These are phyloP conservation scores for Hypoxylon trugodes DNA, from an alignment of 495 filamentous ascomycete genomes.

Conservation along the genomic window DNA sequence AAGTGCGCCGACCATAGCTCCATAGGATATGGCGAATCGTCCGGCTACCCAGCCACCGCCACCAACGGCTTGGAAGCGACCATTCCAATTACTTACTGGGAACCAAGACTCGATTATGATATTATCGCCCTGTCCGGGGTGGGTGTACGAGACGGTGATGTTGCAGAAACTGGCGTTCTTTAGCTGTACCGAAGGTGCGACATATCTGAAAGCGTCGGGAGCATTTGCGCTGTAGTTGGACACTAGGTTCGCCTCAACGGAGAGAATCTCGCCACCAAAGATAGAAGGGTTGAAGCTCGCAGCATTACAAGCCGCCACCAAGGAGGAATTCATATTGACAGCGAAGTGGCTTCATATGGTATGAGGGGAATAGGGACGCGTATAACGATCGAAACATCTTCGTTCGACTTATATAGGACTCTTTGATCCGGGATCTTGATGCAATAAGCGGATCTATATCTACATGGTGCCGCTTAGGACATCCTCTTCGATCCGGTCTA, in stretches of 20 bases:
- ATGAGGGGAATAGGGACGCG: no score
- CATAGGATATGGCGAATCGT: neutral
- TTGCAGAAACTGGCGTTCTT: conserved; percentile 51
- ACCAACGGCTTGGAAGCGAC: conserved; percentile 49
- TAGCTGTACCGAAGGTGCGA: neutral
- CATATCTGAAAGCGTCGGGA: neutral
- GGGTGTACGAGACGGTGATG: conserved; percentile 56
- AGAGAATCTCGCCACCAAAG: conserved; percentile 1
- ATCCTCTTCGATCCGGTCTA: no score
- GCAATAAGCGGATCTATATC: no score
- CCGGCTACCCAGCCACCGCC: conserved; percentile 52
- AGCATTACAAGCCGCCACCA: no score
- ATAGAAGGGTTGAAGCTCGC: neutral
- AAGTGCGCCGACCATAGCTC: conserved; percentile 14
- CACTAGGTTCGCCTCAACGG: conserved; percentile 1
- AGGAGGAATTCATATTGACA: no score
- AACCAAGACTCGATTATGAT: conserved; percentile 50
- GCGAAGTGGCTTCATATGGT: no score
- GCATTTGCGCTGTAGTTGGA: neutral
- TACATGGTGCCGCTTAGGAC: no score
- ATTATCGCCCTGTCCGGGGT: conserved; percentile 50
- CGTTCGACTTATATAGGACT: no score
- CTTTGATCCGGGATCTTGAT: no score
- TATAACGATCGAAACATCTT: no score
- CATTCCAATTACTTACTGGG: conserved; percentile 52